Evolutionary conservation across 495 filamentous ascomycete genomes (phyloP), one percentile per base, ranked within the genome.

Genomic region (Xylaria cubensis): DNA sequence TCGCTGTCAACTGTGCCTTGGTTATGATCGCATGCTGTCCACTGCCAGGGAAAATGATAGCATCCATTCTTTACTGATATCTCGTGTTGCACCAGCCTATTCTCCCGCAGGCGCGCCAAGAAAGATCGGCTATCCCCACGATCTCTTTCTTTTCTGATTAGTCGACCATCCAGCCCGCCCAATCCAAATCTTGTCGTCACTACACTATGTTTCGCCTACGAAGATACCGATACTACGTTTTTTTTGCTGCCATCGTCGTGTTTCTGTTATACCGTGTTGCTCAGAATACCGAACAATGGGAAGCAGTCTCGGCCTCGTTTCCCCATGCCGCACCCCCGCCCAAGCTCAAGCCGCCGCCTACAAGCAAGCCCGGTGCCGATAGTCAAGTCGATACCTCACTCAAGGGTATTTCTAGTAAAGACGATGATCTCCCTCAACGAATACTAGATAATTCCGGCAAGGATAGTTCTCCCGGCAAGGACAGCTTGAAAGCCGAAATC

Each of bases 121-220:
- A 39, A 29, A n/a, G 34, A 64, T 50, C 21, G 36, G 1, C 3
- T 42, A 56, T n/a, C 48, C 61, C 51, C 66, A 64, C 48, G 64
- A 63, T 46, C 34, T 46, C 51, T 39, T 55, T 9, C 53, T 34
- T 51, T 44, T 21, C 46, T 55, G 21, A 62, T 59, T 64, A 67
- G 58, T 36, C 13, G 44, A 71, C 48, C 15, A 41, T n/a, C 44
- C 71, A 42, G 67, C 61, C 41, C 32, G 51, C 46, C 48, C 67
- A 56, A 15, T 34, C 32, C 44, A 64, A 61, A n/a, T 64, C 67
- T 24, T 19, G 41, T 34, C 56, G 12, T 46, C 79, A 82, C 74
- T 58, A 95, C 80, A 82, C 74, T 62, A 95, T 96, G 94, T 83
- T 93, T 70, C 91, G 93, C 50, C 80, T 92, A 73, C 90, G 94